A percentile compares a stretch with the other conserved stretches of the same genome.
Conservation (phyloP, 495 filamentous ascomycete genomes). For the Copromyces sp. region DNA sequence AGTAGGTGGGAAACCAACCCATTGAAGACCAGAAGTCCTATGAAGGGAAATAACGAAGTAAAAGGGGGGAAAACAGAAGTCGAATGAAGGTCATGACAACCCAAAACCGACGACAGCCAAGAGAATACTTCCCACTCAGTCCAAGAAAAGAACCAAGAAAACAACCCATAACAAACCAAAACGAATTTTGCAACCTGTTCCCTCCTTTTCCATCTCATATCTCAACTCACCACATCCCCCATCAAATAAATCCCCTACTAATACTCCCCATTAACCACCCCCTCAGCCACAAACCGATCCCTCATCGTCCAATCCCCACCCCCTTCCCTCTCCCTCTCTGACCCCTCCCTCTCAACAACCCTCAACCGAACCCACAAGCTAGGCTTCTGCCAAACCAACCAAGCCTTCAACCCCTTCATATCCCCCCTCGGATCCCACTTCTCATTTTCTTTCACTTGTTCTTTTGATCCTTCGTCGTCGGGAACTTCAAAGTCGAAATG, state of each 20-base stretch:
- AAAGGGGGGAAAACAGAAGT: neutral
- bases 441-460: neutral
- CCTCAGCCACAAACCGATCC: neutral
- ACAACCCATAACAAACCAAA: neutral
- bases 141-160: neutral
- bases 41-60: too few relatives aligned
- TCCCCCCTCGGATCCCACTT: constrained; percentile 1
- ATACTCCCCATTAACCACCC: neutral
- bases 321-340: neutral
- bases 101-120: too few relatives aligned
- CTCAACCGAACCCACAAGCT: constrained; percentile 1
- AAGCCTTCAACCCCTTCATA: constrained; percentile 4
- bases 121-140: too few relatives aligned
- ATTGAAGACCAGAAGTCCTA: too few relatives aligned
- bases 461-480: neutral
- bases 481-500: constrained; percentile 2
- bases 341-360: neutral
- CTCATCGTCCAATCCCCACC: neutral
- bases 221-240: neutral
- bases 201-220: neutral
- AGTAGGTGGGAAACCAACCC: neutral
- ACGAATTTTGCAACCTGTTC: neutral
- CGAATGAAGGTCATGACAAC: neutral
- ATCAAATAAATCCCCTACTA: neutral
- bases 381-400: constrained; percentile 6